Percentiles rank a stretch among this genome's conserved stretches.
These are phyloP conservation scores for Kernera saxatilis DNA, from an alignment of 345 rosid species.

Conservation along the genomic window DNA sequence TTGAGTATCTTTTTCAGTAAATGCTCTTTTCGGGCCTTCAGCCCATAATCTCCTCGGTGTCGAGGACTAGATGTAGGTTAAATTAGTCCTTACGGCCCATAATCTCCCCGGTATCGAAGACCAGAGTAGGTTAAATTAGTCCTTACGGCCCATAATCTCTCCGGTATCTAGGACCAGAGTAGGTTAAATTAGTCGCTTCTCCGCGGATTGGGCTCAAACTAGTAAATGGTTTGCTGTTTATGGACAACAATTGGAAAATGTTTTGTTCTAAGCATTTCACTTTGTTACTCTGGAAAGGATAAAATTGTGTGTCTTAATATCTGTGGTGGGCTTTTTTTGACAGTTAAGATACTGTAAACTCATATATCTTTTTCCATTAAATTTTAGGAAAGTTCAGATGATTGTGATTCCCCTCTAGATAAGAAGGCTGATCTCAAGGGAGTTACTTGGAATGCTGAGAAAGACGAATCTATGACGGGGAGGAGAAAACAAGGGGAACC, in stretches of 20 bases:
- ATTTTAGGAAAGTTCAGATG: conserved; percentile 51
- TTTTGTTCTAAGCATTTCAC: neutral
- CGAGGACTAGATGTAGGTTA: too few relatives aligned
- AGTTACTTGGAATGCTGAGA: conserved; percentile 65
- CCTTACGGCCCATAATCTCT: neutral
- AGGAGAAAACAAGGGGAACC: conserved; percentile 57
- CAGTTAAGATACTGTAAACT: conserved; percentile 20
- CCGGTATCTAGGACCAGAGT: neutral
- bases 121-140: too few relatives aligned
- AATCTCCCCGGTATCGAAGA: neutral
- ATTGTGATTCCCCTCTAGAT: conserved; percentile 37
- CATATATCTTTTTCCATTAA: conserved; percentile 20
- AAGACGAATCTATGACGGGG: conserved; percentile 48
- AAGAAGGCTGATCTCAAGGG: conserved; percentile 60
- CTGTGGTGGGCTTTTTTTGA: neutral
- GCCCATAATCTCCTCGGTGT: conserved; percentile 11
- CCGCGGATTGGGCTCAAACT: neutral
- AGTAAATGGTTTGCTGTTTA: conserved; percentile 7
- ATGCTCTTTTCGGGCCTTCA: neutral
- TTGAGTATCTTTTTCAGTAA: neutral
- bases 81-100: neutral
- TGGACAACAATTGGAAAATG: neutral
- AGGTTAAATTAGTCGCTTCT: neutral
- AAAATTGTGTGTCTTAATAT: conserved; percentile 14
- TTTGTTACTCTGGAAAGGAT: neutral